Base-by-base conservation (phyloP, 2,329 filamentous ascomycete species). In the Ceratocystis ficicola region DNA sequence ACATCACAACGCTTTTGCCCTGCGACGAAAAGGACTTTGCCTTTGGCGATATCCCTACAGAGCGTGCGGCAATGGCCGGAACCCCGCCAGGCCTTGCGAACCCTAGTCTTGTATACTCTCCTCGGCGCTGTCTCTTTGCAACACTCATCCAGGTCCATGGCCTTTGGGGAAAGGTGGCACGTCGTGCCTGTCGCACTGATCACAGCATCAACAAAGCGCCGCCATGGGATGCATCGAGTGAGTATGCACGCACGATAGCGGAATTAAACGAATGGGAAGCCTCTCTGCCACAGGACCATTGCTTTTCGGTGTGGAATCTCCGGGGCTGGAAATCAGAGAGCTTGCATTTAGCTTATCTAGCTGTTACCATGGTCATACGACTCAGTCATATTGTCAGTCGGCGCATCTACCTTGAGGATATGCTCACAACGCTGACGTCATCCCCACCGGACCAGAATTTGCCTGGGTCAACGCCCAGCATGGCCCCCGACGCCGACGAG, bases 11-110 rank as follows among this genome's bases (percentile, higher is more conserved):
- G 3, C 68, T 73, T 6, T 69, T 76, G 2, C 75, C 75, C 1
- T 75, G 74, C 66, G 70, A 74, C 25, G 75, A 77, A 69, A 69
- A 69, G 17, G 75, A 76, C 57, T 77, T 77, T 65, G 72, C 74
- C 6, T 76, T 76, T 67, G 75, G 74, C 5, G 57, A 68, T 2
- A 61, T 70, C 3, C 73, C 74, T 2, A 30, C 65, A 0, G 69
- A 71, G 8, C 69, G 75, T 1, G 73, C 74, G 2, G 75, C 73
- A 5, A 71, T 76, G 0, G 64, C 69, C 0, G 74, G 73, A 1
- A 76, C 74, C 1, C 69, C 70, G 15, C 72, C 75, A 0, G 72
- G 73, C 0, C 63, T 67, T 6, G 63, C 66, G 1, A 68, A 73
- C 52, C 73, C 73, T 0, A 65, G 68, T 0, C 67, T 73, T 6